These are phyloP conservation scores for Salvia rosmarinus DNA, from an alignment of 257 asterid genomes.

Conservation along the genomic window DNA sequence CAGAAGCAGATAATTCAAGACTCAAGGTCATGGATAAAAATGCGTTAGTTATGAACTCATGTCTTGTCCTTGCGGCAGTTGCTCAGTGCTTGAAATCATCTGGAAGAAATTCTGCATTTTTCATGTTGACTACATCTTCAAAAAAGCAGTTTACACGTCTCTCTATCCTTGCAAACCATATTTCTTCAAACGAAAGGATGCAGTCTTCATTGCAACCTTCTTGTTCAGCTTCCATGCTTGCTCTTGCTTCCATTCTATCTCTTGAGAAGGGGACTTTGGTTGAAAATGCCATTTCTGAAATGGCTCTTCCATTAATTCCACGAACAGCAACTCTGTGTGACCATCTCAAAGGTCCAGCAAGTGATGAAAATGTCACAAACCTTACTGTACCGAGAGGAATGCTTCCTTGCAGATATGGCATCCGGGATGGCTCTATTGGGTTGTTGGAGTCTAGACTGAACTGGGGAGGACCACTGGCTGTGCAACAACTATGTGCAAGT, in stretches of 20 bases:
- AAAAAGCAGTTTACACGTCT: constrained; percentile 82
- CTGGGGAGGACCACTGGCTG: constrained; percentile 98
- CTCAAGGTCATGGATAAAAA: constrained; percentile 56
- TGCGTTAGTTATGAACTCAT: constrained; percentile 72
- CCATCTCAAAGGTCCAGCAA: constrained; percentile 64
- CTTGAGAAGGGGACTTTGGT: constrained; percentile 74
- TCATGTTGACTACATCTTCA: constrained; percentile 89
- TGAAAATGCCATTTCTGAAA: constrained; percentile 74
- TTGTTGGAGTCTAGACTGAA: constrained; percentile 79
- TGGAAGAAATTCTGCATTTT: constrained; percentile 86
- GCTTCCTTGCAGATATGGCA: constrained; percentile 89
- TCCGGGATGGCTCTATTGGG: constrained; percentile 91
- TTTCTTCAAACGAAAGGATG: constrained; percentile 75
- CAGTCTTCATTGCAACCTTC: constrained; percentile 73
- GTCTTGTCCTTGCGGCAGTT: constrained; percentile 75
- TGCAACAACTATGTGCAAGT: constrained; percentile 93
- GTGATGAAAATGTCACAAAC: constrained; percentile 53
- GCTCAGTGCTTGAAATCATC: constrained; percentile 76
- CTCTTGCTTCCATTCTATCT: constrained; percentile 84
- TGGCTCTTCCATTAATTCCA: constrained; percentile 91
- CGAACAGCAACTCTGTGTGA: constrained; percentile 94
- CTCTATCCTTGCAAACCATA: constrained; percentile 81
- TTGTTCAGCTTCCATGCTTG: constrained; percentile 92
- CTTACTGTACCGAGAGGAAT: constrained; percentile 47
- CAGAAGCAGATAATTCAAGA: constrained; percentile 63